Percentiles rank a stretch among this genome's conserved stretches.
phyloP scores from a whole-genome alignment of 129 eudicot genomes.

The Scalesia atractyloides region DNA sequence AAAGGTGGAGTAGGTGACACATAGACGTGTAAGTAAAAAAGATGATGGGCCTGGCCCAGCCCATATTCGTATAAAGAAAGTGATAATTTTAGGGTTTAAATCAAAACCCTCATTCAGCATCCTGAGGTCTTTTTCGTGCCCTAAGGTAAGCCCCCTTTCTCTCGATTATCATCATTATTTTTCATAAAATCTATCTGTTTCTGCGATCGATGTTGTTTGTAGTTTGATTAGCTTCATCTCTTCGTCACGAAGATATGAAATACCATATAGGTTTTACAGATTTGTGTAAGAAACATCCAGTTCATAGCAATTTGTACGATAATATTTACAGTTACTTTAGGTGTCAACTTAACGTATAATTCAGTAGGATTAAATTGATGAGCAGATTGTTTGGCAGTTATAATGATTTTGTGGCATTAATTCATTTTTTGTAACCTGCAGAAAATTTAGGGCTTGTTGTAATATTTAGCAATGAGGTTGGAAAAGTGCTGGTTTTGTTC shows the following conservation, averaged over 20 bases:
- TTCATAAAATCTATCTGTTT: background rate
- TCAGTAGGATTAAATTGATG: background rate
- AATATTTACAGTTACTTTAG: background rate
- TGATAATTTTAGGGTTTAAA: slow-evolving; percentile 22
- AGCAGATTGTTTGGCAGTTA: background rate
- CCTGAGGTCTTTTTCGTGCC: background rate
- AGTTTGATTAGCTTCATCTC: background rate
- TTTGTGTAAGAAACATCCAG: background rate
- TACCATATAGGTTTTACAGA: background rate
- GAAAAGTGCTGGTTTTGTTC: slow-evolving; percentile 95
- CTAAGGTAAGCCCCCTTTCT: background rate
- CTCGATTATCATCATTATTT: background rate
- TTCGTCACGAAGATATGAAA: background rate
- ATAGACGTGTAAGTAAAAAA: background rate
- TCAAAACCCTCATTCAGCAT: slow-evolving; percentile 20
- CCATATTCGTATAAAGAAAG: background rate
- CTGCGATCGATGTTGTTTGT: background rate
- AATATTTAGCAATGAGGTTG: slow-evolving; percentile 64
- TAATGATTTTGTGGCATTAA: background rate
- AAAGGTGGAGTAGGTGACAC: too few species aligned
- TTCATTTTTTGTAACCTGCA: background rate
- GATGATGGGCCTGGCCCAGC: slow-evolving; percentile 22
- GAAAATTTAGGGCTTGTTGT: slow-evolving; percentile 23
- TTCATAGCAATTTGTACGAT: background rate
- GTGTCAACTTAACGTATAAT: background rate